These are phyloP conservation scores for Claviceps monticola DNA, from an alignment of 2,329 filamentous ascomycete genomes.

Conservation along the genomic window DNA sequence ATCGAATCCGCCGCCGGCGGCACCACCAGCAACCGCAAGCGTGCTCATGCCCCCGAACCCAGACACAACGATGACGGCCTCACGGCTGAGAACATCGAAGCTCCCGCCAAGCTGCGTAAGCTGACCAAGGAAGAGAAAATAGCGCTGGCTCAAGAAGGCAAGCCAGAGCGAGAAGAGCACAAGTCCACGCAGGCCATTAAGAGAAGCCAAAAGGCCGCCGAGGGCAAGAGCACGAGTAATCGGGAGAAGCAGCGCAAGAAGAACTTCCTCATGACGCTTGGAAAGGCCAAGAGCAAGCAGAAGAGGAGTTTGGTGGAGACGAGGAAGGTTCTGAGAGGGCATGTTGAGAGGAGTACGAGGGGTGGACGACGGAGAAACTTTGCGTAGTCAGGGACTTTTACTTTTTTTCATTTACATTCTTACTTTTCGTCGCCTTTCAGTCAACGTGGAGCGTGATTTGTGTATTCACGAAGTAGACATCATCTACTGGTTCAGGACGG, in stretches of 20 bases:
- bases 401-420: not conserved
- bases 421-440: too few species aligned
- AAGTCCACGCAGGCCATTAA: constrained; percentile 73
- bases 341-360: constrained; percentile 70
- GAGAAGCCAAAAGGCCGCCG: constrained; percentile 72
- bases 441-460: too few species aligned
- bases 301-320: constrained; percentile 88
- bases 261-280: constrained; percentile 97
- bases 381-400: not conserved
- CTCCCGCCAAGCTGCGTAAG: constrained; percentile 69
- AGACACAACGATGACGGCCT: constrained; percentile 77
- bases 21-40: constrained; percentile 23
- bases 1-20: constrained; percentile 50
- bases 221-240: constrained; percentile 95
- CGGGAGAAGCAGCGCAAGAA: constrained; percentile 94
- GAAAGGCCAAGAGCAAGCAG: constrained; percentile 90
- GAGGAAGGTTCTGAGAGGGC: constrained; percentile 63
- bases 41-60: constrained; percentile 29
- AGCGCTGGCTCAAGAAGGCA: constrained; percentile 69
- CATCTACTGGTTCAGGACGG: too few species aligned
- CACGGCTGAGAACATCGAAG: constrained; percentile 84
- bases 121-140: constrained; percentile 80
- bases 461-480: too few species aligned
- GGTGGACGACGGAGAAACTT: constrained; percentile 69
- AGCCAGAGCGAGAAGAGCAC: constrained; percentile 64